Evolutionary conservation across 345 rosid species (phyloP).

Genomic region (Arabidopsis suecica): DNA sequence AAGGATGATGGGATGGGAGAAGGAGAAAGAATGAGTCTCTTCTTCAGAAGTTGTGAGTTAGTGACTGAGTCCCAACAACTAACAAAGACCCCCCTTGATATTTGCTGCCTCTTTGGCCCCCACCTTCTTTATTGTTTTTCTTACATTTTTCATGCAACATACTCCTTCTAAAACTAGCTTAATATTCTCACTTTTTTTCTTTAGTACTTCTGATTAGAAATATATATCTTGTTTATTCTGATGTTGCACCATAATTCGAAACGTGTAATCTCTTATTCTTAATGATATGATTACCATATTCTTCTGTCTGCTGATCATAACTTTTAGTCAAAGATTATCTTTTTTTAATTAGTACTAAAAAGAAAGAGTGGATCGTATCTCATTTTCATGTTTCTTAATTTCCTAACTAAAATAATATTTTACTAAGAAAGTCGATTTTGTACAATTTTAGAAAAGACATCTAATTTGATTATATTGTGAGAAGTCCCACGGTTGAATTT

Average conservation of each 20-base stretch:
- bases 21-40: constrained; percentile 50
- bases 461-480: neutral
- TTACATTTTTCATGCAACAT: neutral
- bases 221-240: constrained; percentile 19
- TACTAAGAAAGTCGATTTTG: neutral
- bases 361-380: constrained; percentile 16
- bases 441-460: neutral
- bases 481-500: neutral
- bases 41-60: constrained; percentile 35
- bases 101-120: constrained; percentile 58
- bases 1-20: constrained; percentile 63
- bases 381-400: constrained; percentile 26
- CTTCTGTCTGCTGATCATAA: constrained; percentile 30
- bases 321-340: constrained; percentile 39
- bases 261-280: constrained; percentile 40
- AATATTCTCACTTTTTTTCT: neutral
- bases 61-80: constrained; percentile 69
- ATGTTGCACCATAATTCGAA: constrained; percentile 32
- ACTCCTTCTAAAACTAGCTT: constrained; percentile 26
- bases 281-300: constrained; percentile 32
- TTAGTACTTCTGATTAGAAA: constrained; percentile 16
- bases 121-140: constrained; percentile 3
- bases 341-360: constrained; percentile 14
- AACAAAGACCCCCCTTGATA: constrained; percentile 67
- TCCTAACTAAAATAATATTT: neutral